Base-by-base conservation (phyloP, 2,329 filamentous ascomycete species). In the Nothophaeocryptopus gaeumannii region DNA sequence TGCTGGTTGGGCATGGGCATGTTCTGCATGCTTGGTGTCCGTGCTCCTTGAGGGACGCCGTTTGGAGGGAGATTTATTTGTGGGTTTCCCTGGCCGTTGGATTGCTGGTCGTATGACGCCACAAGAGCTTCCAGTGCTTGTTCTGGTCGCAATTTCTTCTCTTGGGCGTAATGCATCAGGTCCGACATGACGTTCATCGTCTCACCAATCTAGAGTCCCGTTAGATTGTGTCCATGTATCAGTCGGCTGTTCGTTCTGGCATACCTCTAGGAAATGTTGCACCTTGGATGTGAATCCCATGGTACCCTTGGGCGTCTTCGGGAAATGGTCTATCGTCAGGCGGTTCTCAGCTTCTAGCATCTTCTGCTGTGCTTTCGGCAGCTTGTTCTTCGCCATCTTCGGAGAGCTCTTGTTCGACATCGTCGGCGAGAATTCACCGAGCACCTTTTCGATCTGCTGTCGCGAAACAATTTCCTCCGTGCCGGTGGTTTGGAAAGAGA, bases 381-480 rank as follows among this genome's bases (percentile, higher is more conserved):
- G 45, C 45, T 75, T 74, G 45, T 76, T 76, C 63, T 83, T 83
- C 40, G 75, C 76, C 63, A 82, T 76, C 60, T 78, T 80, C 12
- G 68, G 68, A 20, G 64, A 67, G 45, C 62, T 59, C 45, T 78
- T 83, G 34, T 56, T 61, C 7, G 59, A 50, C 63, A 76, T 75
- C 45, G 78, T 78, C 9, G 77, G 74, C 11, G 76, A 76, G 55
- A 74, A 74, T 54, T 75, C 67, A 8, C 58, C 59, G 44, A 76
- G 69, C 37, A 75, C 64, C 50, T 65, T 64, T 62, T 70, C 78
- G 61, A 84, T 63, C 41, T 76, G 77, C 53, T 77, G 81, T 46
- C 89, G 82, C 15, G 90, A 85, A 39, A 97, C 75, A 62, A 86
- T 96, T 70, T 97, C 91, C 59, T 91, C 88, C 62, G 95, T 86